A percentile compares a stretch with the other conserved stretches of the same genome.
These are phyloP conservation scores for Scheffersomyces parashehatae DNA, from an alignment of 1,139 yeast species.

Conservation along the genomic window DNA sequence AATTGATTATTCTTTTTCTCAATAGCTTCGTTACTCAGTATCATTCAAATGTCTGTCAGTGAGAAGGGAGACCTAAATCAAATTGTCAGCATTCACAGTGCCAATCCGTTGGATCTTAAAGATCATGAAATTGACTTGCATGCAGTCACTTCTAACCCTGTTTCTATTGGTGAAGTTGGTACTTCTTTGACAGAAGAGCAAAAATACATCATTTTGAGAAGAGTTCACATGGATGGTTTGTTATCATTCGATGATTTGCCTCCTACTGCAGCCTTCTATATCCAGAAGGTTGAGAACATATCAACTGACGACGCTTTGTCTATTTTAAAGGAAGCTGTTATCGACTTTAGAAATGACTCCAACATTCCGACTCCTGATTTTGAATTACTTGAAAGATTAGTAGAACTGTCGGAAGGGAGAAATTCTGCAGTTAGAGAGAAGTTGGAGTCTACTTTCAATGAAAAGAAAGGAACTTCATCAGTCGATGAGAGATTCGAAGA, in stretches of 20 bases:
- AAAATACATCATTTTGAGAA: slow-evolving; percentile 31
- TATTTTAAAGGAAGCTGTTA: slow-evolving; percentile 17
- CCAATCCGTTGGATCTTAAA: slow-evolving; percentile 6
- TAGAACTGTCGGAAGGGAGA: background rate
- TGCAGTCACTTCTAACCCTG: slow-evolving; percentile 14
- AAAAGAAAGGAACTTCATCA: background rate
- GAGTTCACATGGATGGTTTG: slow-evolving; percentile 9
- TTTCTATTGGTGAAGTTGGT: slow-evolving; percentile 30
- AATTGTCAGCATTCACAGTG: background rate
- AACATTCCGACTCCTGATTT: slow-evolving; percentile 20
- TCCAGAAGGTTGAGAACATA: slow-evolving; percentile 20
- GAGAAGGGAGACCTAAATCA: background rate
- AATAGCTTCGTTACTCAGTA: no score
- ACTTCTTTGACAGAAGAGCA: slow-evolving; percentile 7
- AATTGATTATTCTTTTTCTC: no score
- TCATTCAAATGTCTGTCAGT: no score
- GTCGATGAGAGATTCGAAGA: background rate
- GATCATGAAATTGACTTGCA: slow-evolving; percentile 15
- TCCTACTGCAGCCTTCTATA: slow-evolving; percentile 21
- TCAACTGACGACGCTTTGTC: slow-evolving; percentile 16
- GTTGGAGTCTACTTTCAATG: background rate
- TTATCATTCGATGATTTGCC: slow-evolving; percentile 32
- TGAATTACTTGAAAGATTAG: slow-evolving; percentile 12
- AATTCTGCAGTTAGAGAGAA: background rate
- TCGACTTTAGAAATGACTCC: slow-evolving; percentile 23